Conservation (phyloP, 2,329 filamentous ascomycete genomes). For the Monosporascus ibericus region DNA sequence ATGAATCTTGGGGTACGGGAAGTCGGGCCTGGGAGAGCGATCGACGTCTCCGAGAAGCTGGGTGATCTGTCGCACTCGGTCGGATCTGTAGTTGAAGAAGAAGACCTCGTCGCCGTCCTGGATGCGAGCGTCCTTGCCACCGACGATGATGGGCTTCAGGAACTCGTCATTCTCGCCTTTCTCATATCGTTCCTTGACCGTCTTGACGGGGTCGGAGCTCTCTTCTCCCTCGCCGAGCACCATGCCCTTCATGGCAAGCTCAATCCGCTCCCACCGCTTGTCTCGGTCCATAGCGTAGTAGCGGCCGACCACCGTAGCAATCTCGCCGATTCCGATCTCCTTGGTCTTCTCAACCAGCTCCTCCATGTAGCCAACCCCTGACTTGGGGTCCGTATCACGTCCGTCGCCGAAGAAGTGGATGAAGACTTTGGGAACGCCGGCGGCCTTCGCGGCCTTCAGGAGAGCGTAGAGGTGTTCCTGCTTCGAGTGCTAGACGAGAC, state of each 20-base stretch:
- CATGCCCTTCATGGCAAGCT: slow-evolving; percentile 83
- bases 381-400: slow-evolving; percentile 96
- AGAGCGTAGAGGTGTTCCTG: slow-evolving; percentile 88
- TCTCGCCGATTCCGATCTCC: slow-evolving; percentile 79
- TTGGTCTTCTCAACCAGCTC: slow-evolving; percentile 73
- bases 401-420: slow-evolving; percentile 99
- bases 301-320: slow-evolving; percentile 88
- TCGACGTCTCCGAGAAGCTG: slow-evolving; percentile 90
- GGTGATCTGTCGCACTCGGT: slow-evolving; percentile 92
- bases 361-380: slow-evolving; percentile 79
- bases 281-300: slow-evolving; percentile 99
- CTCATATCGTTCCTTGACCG: slow-evolving; percentile 82
- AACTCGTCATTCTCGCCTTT: slow-evolving; percentile 94
- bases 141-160: slow-evolving; percentile 93
- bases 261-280: slow-evolving; percentile 96
- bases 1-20: slow-evolving; percentile 86
- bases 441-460: slow-evolving; percentile 83
- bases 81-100: slow-evolving; percentile 99
- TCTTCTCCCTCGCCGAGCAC: slow-evolving; percentile 82
- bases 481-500: slow-evolving; percentile 66
- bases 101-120: slow-evolving; percentile 91
- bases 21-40: slow-evolving; percentile 83
- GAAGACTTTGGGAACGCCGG: slow-evolving; percentile 82
- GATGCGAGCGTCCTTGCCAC: slow-evolving; percentile 78
- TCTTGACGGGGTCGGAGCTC: slow-evolving; percentile 75